Evolutionary conservation across 1,139 yeast genomes (phyloP).

Genomic region (Arxiozyma slooffiae): DNA sequence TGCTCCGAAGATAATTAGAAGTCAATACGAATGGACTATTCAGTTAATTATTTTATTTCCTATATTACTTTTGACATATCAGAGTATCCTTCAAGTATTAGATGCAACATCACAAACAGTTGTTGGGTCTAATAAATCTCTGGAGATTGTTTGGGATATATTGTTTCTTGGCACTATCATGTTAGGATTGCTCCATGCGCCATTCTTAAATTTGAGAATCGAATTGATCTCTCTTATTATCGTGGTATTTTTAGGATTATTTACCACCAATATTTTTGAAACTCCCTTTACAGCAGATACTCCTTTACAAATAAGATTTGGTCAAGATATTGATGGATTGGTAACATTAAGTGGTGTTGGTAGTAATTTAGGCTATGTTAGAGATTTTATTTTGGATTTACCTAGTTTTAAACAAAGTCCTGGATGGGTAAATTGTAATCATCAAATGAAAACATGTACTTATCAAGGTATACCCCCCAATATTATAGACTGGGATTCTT

Average conservation of each 20-base stretch:
- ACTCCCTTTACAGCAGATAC: conserved; percentile 48
- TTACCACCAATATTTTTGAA: conserved; percentile 29
- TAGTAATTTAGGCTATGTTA: conserved; percentile 21
- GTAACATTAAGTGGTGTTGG: conserved; percentile 40
- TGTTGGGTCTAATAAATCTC: conserved; percentile 50
- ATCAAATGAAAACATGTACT: conserved; percentile 41
- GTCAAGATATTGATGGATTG: conserved; percentile 47
- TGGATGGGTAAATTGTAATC: conserved; percentile 29
- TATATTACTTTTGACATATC: conserved; percentile 40
- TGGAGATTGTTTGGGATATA: conserved; percentile 39
- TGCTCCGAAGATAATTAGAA: background rate
- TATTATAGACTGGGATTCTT: conserved; percentile 35
- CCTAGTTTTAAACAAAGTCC: conserved; percentile 50
- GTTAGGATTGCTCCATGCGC: conserved; percentile 51
- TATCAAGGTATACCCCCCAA: conserved; percentile 49
- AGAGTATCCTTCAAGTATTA: conserved; percentile 41
- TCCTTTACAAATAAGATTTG: conserved; percentile 63
- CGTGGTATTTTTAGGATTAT: conserved; percentile 26
- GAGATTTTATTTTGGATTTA: conserved; percentile 41
- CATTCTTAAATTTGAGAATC: conserved; percentile 40
- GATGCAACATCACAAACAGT: conserved; percentile 61
- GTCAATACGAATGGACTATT: conserved; percentile 69
- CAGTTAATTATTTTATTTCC: conserved; percentile 66
- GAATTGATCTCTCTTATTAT: conserved; percentile 38
- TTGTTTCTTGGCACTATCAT: conserved; percentile 34